These are phyloP conservation scores for Fusarium udum DNA, from an alignment of 2,329 filamentous ascomycete species.

Conservation along the genomic window DNA sequence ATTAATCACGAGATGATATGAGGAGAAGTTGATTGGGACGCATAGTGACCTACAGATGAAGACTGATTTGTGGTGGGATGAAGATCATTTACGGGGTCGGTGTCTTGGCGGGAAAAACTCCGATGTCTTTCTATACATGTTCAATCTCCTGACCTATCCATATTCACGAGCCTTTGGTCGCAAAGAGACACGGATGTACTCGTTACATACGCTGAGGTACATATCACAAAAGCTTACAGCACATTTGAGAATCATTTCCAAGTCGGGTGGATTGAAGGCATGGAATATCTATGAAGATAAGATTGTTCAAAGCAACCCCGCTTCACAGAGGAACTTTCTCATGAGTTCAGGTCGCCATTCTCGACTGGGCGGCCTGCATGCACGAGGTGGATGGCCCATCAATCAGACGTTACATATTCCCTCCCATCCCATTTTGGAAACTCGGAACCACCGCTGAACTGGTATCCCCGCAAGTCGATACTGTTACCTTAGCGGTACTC, in stretches of 20 bases:
- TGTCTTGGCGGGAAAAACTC: too few relatives aligned
- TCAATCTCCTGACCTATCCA: rapidly evolving
- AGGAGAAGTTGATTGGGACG: neutral
- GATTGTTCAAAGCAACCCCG: too few relatives aligned
- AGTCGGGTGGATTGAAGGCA: too few relatives aligned
- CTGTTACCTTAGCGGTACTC: neutral
- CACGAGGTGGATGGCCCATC: neutral
- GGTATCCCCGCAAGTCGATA: neutral
- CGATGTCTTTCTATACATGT: rapidly evolving
- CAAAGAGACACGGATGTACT: too few relatives aligned
- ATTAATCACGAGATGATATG: neutral
- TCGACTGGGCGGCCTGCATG: neutral
- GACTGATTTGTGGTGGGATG: neutral
- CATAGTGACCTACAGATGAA: neutral
- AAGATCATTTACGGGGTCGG: neutral
- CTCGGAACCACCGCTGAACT: neutral
- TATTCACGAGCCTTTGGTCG: too few relatives aligned
- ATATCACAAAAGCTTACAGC: rapidly evolving
- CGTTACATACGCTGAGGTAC: neutral
- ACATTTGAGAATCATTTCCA: too few relatives aligned
- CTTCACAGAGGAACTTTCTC: too few relatives aligned
- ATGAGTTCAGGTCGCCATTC: too few relatives aligned
- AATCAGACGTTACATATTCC: neutral
- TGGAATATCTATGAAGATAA: neutral
- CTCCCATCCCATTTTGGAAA: neutral